Evolutionary conservation across 306 rosid genomes (phyloP), one percentile per base, ranked within the genome.

Genomic region (Sicyos baderoa): DNA sequence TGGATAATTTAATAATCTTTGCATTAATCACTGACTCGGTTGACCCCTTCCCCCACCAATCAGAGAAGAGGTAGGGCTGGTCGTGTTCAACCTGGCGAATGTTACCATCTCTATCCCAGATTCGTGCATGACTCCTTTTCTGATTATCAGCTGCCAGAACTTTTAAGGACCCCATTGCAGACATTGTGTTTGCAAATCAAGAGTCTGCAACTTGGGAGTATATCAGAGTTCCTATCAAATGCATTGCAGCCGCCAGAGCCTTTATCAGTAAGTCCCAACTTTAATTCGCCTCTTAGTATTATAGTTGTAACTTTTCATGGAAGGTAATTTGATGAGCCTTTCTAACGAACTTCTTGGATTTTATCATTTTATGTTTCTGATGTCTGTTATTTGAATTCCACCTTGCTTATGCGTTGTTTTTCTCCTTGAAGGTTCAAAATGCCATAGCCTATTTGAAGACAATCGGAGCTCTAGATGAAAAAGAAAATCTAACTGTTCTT

Each of bases 11-110:
- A 65, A 65, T 44, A 45, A 65, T 40, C 13, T 42, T 66, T 66
- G 40, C 18, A 47, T 22, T 22, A 19, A 22, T 44, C 70, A 44
- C 71, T 66, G 21, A 66, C 51, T 40, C 13, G 53, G 14, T 22
- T 22, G 22, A 59, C 22, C 47, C 14, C 40, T 25, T 25, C 55
- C 55, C 18, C 40, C 19, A 13, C 12, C 29, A 40, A 64, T 44
- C 65, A 93, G 99, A 90, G 99, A 85, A 85, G 94, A 86, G 99
- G 99, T 77, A 93, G 99, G 83, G 99, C 99, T 40, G 99, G 99
- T 44, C 97, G 96, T 79, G 96, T 88, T 80, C 97, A 86, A 81
- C 84, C 95, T 10, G 99, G 99, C 54, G 97, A 84, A 79, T 90
- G 97, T 83, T 93, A 81, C 81, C 95, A 84, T 84, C 91, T 93